These are phyloP conservation scores for Diaporthe humulicola DNA, from an alignment of 2,329 filamentous ascomycete species.

Conservation along the genomic window DNA sequence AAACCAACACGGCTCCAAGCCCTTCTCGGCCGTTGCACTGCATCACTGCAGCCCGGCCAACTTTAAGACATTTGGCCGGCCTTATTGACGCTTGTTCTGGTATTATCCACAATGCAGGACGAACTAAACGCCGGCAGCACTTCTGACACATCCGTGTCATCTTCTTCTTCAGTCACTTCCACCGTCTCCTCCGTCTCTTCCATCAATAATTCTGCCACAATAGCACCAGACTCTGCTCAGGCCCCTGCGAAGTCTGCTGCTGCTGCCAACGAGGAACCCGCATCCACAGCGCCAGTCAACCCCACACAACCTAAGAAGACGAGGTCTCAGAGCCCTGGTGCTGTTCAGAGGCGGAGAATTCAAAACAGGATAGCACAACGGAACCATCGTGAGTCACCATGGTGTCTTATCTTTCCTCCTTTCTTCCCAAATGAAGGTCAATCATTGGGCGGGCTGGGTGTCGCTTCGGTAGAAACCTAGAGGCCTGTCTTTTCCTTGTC, in stretches of 20 bases:
- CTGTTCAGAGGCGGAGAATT: conserved; percentile 16
- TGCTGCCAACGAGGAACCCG: neutral
- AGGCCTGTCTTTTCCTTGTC: neutral
- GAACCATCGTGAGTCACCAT: conserved; percentile 5
- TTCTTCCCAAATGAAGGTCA: neutral
- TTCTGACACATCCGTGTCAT: conserved; percentile 23
- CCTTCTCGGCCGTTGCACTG: neutral
- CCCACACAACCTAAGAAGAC: conserved; percentile 16
- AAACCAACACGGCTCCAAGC: conserved; percentile 8
- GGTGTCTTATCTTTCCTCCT: neutral
- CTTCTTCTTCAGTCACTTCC: conserved; percentile 16
- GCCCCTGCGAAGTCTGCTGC: neutral
- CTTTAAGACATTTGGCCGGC: neutral
- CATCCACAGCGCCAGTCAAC: conserved; percentile 5
- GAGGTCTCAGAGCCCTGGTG: conserved; percentile 12
- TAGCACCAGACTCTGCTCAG: neutral
- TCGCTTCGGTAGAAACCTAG: neutral
- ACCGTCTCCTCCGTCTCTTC: conserved; percentile 13
- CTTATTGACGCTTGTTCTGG: conserved; percentile 17
- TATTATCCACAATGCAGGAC: conserved; percentile 19
- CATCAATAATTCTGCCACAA: neutral
- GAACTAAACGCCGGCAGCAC: neutral
- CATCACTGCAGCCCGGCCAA: neutral
- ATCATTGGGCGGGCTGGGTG: neutral
- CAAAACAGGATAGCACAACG: conserved; percentile 29